These are phyloP conservation scores for Coemansia sp. DNA, from an alignment of 192 early-diverging fungal species.

Conservation along the genomic window DNA sequence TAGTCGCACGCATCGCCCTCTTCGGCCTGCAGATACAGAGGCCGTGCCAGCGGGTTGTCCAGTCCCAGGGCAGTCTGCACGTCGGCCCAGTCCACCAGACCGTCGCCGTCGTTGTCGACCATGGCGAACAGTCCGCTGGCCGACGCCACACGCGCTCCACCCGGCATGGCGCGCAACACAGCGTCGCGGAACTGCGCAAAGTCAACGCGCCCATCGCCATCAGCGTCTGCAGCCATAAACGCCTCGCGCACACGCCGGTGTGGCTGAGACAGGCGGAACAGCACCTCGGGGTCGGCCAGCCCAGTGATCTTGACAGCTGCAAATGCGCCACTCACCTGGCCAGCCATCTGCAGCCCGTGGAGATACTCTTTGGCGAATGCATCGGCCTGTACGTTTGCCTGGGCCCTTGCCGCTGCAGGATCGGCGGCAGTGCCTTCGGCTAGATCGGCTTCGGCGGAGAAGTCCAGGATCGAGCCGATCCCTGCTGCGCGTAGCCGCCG, in stretches of 20 bases:
- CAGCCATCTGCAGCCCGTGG: constrained; percentile 70
- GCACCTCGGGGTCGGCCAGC: constrained; percentile 67
- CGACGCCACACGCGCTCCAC: constrained; percentile 25
- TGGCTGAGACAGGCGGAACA: constrained; percentile 65
- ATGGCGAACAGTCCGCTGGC: constrained; percentile 44
- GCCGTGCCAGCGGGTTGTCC: constrained; percentile 54
- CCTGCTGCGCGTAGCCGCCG: constrained; percentile 54
- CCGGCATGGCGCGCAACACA: constrained; percentile 31
- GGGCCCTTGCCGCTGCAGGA: constrained; percentile 40
- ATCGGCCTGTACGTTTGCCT: constrained; percentile 63
- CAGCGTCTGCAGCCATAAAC: constrained; percentile 51
- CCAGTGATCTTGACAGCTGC: constrained; percentile 89
- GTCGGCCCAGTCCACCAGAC: constrained; percentile 63
- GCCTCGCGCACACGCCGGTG: constrained; percentile 33
- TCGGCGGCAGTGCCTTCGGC: constrained; percentile 49
- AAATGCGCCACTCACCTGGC: constrained; percentile 64
- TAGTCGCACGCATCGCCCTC: constrained; percentile 25
- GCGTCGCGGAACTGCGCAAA: constrained; percentile 49
- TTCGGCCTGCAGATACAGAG: constrained; percentile 36
- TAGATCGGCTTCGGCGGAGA: constrained; percentile 84
- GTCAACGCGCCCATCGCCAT: constrained; percentile 52
- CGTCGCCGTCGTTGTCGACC: constrained; percentile 52
- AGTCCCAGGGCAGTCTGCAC: constrained; percentile 63
- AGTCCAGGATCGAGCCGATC: constrained; percentile 84
- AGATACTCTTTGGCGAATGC: constrained; percentile 64